Evolutionary conservation across 441 rosid genomes (phyloP), one percentile per base, ranked within the genome.

Genomic region (Arabidopsis hybrid): DNA sequence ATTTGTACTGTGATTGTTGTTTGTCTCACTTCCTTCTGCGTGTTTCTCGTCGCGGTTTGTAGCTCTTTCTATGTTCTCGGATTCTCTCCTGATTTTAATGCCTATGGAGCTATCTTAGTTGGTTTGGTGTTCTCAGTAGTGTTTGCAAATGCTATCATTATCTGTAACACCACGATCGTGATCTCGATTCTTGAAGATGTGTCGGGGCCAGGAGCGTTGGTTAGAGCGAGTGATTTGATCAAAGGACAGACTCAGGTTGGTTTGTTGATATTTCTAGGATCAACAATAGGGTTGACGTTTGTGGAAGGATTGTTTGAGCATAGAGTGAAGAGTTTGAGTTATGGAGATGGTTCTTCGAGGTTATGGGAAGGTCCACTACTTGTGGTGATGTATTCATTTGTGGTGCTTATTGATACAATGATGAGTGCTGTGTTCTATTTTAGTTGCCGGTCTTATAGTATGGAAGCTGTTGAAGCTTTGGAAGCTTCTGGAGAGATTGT

Each of bases 201-300:
- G 58, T 92, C 97, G 1, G 97, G 97, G 16, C 85, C 83, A 1
- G 85, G 60, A 72, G 94, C 99, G 5, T 77, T 92, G 85, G 83
- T 83, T 13, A 84, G 84, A 65, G 86, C 99, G 0, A 83, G 86
- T 60, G 58, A 80, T 78, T 57, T 92, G 78, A 92, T 92, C n/a
- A 89, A 82, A 83, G 97, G 96, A 34, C 97, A 90, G 84, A 91
- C 94, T 53, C 99, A 95, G 70, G 93, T 92, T 12, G 99, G 97
- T 68, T 86, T 95, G 65, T 46, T 95, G 79, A 87, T 95, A 77
- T 91, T 81, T 72, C 85, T 95, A 7, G 96, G 96, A 34, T 87
- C 99, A 0, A 91, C 99, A 10, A 88, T 92, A 29, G 96, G 93
- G 38, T 72, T 86, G 82, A 87, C 88, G 1, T 88, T 92, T 75